Evolutionary conservation across 805 yeast species (phyloP).

Genomic region (Hanseniaspora thailandica): DNA sequence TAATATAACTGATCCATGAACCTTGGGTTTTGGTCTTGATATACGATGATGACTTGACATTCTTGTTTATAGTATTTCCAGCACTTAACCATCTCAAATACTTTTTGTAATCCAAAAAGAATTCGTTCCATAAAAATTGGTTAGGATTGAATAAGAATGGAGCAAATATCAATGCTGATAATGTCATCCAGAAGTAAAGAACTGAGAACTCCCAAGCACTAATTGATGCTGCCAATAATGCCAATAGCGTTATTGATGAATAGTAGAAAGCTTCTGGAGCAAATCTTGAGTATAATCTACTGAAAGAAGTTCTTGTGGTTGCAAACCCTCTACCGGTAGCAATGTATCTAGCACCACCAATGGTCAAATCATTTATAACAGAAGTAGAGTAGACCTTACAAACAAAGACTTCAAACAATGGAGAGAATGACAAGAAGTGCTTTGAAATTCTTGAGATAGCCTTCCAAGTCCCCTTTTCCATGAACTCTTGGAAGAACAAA

Average conservation of each 20-base stretch:
- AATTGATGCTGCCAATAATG: conserved; percentile 60
- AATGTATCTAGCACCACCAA: conserved; percentile 81
- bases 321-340: conserved; percentile 84
- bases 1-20: conserved; percentile 40
- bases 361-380: conserved; percentile 54
- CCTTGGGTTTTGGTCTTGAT: conserved; percentile 2
- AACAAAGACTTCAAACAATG: conserved; percentile 72
- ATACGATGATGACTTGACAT: conserved; percentile 4
- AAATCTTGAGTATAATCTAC: conserved; percentile 62
- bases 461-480: conserved; percentile 72
- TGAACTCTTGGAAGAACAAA: conserved; percentile 63
- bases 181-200: conserved; percentile 96
- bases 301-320: conserved; percentile 64
- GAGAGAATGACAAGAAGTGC: conserved; percentile 60
- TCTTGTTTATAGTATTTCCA: conserved; percentile 34
- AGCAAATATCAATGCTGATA: conserved; percentile 75
- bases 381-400: conserved; percentile 70
- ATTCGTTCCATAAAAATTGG: conserved; percentile 92
- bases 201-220: conserved; percentile 86
- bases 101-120: conserved; percentile 90
- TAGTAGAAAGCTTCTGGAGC: conserved; percentile 72
- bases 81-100: conserved; percentile 68
- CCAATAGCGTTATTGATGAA: conserved; percentile 68
- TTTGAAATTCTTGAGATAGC: conserved; percentile 57
- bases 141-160: conserved; percentile 96